A percentile compares a stretch with the other conserved stretches of the same genome.
phyloP scores from a whole-genome alignment of 306 rosid species.

The Pterocarpus santalinus region DNA sequence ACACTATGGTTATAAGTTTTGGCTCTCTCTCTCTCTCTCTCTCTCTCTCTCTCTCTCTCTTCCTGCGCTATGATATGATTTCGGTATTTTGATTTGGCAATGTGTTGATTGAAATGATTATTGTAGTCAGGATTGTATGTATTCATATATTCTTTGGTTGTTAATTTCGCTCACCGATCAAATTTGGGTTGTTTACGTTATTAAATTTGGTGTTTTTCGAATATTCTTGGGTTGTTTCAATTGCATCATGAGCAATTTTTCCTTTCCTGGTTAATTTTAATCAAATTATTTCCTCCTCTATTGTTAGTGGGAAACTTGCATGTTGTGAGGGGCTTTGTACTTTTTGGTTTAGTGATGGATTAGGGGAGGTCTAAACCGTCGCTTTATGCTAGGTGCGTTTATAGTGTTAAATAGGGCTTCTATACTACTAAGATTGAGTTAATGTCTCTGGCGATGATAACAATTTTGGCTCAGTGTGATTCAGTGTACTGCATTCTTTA shows the following conservation, averaged over 20 bases:
- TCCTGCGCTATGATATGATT: background rate
- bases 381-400: background rate
- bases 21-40: background rate
- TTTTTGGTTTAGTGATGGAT: slow-evolving; percentile 6
- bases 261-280: too few species aligned
- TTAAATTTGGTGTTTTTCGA: too few species aligned
- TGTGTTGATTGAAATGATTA: background rate
- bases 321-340: background rate
- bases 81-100: background rate
- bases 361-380: background rate
- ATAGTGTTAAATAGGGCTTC: background rate
- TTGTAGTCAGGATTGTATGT: too few species aligned
- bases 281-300: background rate
- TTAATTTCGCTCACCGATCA: background rate
- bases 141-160: background rate
- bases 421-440: background rate
- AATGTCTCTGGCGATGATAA: background rate
- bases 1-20: background rate
- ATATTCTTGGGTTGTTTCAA: background rate
- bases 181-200: slow-evolving; percentile 1
- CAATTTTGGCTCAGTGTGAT: background rate
- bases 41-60: background rate
- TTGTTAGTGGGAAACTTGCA: background rate
- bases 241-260: background rate
- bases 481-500: background rate